Percentiles rank a stretch among this genome's conserved stretches.
These are phyloP conservation scores for Calonectria hongkongensis DNA, from an alignment of 2,329 filamentous ascomycete species.

Conservation along the genomic window DNA sequence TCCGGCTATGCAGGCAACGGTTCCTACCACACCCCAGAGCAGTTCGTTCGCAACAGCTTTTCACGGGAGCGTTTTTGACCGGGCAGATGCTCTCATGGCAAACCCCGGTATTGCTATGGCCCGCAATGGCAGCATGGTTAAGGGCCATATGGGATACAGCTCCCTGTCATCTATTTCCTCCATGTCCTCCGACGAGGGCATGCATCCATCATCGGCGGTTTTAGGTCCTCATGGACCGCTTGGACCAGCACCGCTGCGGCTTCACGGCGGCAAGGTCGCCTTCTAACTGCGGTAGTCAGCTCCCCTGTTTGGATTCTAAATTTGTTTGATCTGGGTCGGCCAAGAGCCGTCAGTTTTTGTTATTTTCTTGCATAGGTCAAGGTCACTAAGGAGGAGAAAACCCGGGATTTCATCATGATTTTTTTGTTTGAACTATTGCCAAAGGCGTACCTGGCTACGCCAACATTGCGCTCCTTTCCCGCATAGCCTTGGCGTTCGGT, in stretches of 20 bases:
- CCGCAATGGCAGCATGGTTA: conserved; percentile 68
- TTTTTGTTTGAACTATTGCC: conserved; percentile 44
- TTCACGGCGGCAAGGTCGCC: conserved; percentile 63
- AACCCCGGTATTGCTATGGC: conserved; percentile 76
- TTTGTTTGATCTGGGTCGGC: conserved; percentile 33
- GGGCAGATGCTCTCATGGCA: conserved; percentile 74
- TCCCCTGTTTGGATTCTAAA: conserved; percentile 42
- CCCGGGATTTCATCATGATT: conserved; percentile 30
- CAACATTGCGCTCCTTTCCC: conserved; percentile 50
- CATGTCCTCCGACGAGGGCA: conserved; percentile 63
- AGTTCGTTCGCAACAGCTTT: conserved; percentile 74
- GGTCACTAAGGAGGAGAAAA: conserved; percentile 20
- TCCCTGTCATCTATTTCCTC: conserved; percentile 65
- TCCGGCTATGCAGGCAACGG: conserved; percentile 91
- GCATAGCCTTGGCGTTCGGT: conserved; percentile 55
- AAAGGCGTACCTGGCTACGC: conserved; percentile 45
- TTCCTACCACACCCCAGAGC: conserved; percentile 81
- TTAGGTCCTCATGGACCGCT: conserved; percentile 59
- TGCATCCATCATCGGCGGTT: conserved; percentile 55
- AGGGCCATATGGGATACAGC: conserved; percentile 63
- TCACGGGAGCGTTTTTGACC: conserved; percentile 75
- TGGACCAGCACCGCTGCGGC: conserved; percentile 58
- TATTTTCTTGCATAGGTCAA: conserved; percentile 47
- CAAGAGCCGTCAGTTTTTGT: conserved; percentile 19
- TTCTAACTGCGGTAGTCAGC: conserved; percentile 53